These are phyloP conservation scores for Penstemon davidsonii DNA, from an alignment of 257 asterid species.

Conservation along the genomic window DNA sequence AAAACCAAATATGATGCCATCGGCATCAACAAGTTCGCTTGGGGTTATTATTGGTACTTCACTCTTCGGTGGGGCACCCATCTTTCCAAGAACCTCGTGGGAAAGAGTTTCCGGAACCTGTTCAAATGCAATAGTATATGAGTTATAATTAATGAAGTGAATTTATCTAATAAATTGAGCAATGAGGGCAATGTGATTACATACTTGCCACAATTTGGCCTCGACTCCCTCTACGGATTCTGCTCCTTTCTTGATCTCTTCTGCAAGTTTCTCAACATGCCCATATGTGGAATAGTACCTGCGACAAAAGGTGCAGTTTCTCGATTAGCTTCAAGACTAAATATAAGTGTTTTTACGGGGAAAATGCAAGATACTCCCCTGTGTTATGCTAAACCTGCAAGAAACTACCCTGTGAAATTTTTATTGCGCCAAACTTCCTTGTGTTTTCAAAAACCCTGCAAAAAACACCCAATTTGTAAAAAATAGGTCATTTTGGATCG, in stretches of 20 bases:
- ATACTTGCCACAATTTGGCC: conserved; percentile 70
- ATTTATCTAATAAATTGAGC: neutral
- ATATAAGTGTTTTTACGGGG: too few species aligned
- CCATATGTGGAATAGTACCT: conserved; percentile 52
- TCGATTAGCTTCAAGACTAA: too few species aligned
- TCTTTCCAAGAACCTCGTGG: conserved; percentile 49
- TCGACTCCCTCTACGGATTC: conserved; percentile 71
- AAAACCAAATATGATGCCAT: conserved; percentile 60
- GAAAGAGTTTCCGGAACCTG: conserved; percentile 66
- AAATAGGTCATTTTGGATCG: too few species aligned
- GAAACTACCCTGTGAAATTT: too few species aligned
- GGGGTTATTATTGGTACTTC: conserved; percentile 51
- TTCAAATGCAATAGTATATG: neutral
- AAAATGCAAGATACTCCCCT: too few species aligned
- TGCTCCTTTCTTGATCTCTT: conserved; percentile 73
- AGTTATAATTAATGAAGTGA: neutral
- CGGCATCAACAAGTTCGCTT: conserved; percentile 49
- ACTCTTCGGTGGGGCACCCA: conserved; percentile 60
- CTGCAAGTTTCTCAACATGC: conserved; percentile 66
- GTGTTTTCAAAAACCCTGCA: too few species aligned
- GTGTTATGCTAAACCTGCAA: too few species aligned
- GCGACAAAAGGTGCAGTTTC: too few species aligned
- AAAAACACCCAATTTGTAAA: too few species aligned
- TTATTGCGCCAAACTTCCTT: too few species aligned
- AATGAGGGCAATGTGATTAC: neutral